phyloP scores from a whole-genome alignment of 2,329 filamentous ascomycete genomes.

The Drechmeria coniospora region DNA sequence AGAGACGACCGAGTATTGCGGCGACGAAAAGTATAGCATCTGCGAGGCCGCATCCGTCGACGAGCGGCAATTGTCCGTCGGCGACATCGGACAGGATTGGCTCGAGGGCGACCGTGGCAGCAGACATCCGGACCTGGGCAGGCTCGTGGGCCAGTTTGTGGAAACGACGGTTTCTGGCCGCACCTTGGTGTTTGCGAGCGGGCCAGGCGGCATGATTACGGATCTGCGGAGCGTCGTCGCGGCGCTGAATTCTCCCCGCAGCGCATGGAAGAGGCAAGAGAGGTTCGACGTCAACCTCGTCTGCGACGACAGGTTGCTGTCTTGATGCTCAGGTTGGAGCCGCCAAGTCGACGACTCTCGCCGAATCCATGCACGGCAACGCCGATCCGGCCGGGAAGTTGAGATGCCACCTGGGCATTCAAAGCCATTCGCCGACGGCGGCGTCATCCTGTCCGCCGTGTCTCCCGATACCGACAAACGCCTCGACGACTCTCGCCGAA shows the following conservation, averaged over 20 bases:
- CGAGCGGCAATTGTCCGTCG: constrained; percentile 12
- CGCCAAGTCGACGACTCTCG: too few species aligned
- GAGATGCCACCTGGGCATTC: too few species aligned
- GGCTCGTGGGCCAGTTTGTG: constrained; percentile 33
- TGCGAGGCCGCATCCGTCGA: constrained; percentile 12
- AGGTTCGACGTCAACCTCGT: constrained; percentile 38
- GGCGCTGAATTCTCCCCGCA: constrained; percentile 30
- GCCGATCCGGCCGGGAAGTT: too few species aligned
- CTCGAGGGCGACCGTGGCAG: constrained; percentile 12
- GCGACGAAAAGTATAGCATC: constrained; percentile 5
- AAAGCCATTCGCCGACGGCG: too few species aligned
- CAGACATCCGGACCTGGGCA: constrained; percentile 28
- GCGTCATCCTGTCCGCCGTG: too few species aligned
- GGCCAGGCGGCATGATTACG: constrained; percentile 43
- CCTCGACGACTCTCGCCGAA: too few species aligned
- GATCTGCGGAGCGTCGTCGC: constrained; percentile 40
- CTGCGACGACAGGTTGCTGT: constrained; percentile 45
- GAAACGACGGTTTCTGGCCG: constrained; percentile 28
- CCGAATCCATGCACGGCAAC: too few species aligned
- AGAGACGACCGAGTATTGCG: constrained; percentile 5
- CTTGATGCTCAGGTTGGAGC: constrained; percentile 12
- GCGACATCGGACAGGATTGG: constrained; percentile 14
- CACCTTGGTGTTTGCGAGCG: constrained; percentile 43
- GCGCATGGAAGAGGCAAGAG: constrained; percentile 43
- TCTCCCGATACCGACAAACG: too few species aligned